Conservation (phyloP, 352 stramenopile species). For the Globisporangium takayamanum region DNA sequence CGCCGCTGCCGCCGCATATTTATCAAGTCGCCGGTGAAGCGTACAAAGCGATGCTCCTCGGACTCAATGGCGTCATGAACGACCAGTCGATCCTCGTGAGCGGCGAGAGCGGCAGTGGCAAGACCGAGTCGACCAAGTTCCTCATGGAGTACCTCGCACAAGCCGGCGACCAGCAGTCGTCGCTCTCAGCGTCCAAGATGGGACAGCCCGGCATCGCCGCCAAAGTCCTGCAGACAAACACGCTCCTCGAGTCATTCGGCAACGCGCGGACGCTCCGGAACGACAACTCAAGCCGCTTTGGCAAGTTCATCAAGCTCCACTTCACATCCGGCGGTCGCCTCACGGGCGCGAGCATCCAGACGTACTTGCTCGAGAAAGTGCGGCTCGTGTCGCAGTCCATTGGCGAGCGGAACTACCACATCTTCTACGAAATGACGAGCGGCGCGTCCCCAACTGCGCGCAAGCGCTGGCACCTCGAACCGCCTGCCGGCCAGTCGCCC, state of each 20-base stretch:
- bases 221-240: constrained; percentile 90
- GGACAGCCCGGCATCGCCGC: constrained; percentile 48
- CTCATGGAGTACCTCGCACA: constrained; percentile 85
- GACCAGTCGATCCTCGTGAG: constrained; percentile 85
- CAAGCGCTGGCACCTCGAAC: constrained; percentile 56
- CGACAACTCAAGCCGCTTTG: constrained; percentile 89
- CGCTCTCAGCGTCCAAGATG: constrained; percentile 21
- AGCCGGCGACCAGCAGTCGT: constrained; percentile 68
- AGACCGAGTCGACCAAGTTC: constrained; percentile 89
- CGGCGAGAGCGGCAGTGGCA: constrained; percentile 81
- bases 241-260: constrained; percentile 86
- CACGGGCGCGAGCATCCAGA: constrained; percentile 85
- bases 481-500: constrained; percentile 19
- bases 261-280: constrained; percentile 86
- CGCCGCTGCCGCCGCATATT: constrained; percentile 64
- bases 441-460: constrained; percentile 45
- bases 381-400: constrained; percentile 78
- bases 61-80: constrained; percentile 43
- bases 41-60: constrained; percentile 75
- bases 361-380: constrained; percentile 94
- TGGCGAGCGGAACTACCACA: constrained; percentile 83
- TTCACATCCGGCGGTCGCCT: constrained; percentile 70
- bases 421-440: constrained; percentile 81
- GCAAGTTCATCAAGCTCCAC: constrained; percentile 91
- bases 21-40: constrained; percentile 79